Conservation (phyloP, 2,329 filamentous ascomycete genomes). For the Trichophyton simii region DNA sequence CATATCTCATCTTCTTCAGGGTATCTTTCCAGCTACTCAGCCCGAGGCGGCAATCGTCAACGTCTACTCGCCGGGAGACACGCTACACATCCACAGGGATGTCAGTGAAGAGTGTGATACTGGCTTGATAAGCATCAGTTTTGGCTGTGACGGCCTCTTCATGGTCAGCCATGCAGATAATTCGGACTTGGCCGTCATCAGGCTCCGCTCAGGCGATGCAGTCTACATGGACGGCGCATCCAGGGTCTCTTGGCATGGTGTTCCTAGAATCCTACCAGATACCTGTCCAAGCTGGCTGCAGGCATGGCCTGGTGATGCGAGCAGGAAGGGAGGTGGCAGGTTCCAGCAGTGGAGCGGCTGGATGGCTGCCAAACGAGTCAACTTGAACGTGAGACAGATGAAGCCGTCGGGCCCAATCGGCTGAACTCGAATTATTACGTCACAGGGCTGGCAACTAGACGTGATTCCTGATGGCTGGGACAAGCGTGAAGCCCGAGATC, state of each 20-base stretch:
- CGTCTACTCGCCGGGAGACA: slow-evolving; percentile 81
- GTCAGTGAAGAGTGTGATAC: slow-evolving; percentile 73
- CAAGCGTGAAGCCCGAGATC: background rate
- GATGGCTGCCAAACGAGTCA: slow-evolving; percentile 80
- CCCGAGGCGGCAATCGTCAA: slow-evolving; percentile 90
- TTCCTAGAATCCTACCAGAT: slow-evolving; percentile 67
- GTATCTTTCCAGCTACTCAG: slow-evolving; percentile 61
- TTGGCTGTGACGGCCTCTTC: slow-evolving; percentile 85
- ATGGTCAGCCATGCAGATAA: slow-evolving; percentile 57
- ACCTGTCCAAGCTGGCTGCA: slow-evolving; percentile 66
- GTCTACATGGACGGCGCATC: slow-evolving; percentile 77
- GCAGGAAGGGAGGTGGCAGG: slow-evolving; percentile 20
- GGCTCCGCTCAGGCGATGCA: slow-evolving; percentile 72
- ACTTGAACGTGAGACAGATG: slow-evolving; percentile 89
- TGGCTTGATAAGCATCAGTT: slow-evolving; percentile 70
- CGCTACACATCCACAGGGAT: slow-evolving; percentile 83
- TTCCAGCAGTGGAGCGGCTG: slow-evolving; percentile 67
- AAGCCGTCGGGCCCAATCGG: background rate
- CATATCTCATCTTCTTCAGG: slow-evolving; percentile 53
- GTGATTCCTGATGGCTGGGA: background rate
- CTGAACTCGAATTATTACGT: background rate
- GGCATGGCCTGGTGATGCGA: slow-evolving; percentile 52
- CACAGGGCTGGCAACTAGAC: background rate
- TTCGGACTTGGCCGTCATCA: slow-evolving; percentile 37
- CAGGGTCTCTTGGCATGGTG: slow-evolving; percentile 88